phyloP scores from a whole-genome alignment of 2,329 filamentous ascomycete species.

The Thelonectria blattea region DNA sequence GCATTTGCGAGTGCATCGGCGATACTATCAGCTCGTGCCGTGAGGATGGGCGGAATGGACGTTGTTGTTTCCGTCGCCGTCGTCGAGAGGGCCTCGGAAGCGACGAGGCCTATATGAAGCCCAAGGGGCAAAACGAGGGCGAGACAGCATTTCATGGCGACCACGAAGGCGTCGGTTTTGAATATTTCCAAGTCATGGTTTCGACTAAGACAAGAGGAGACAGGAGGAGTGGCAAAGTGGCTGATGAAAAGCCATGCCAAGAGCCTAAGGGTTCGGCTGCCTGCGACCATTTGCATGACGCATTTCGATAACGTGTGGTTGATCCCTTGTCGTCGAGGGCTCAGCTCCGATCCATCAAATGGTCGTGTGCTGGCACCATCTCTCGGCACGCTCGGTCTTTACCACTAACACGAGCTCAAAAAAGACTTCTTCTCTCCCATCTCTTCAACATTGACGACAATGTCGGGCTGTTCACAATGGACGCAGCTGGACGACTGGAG shows the following conservation, averaged over 20 bases:
- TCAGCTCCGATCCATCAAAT: not conserved
- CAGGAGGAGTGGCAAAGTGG: too few species aligned
- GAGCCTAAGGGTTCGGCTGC: too few species aligned
- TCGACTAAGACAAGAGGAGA: too few species aligned
- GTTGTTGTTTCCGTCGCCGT: not conserved
- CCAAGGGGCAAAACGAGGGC: not conserved
- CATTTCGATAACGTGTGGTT: too few species aligned
- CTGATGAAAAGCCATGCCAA: too few species aligned
- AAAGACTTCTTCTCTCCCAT: too few species aligned
- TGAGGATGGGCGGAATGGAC: not conserved
- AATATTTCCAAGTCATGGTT: not conserved
- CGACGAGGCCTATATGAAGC: not conserved
- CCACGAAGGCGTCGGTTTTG: not conserved
- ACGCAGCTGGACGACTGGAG: conserved; percentile 20
- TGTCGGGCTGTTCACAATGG: conserved; percentile 8
- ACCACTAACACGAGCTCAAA: not conserved
- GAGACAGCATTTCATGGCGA: not conserved
- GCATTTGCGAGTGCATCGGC: not conserved
- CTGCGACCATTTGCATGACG: too few species aligned
- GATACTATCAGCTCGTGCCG: not conserved
- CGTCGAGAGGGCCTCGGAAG: not conserved
- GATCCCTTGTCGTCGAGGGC: too few species aligned
- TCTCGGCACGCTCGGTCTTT: too few species aligned
- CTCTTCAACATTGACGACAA: not conserved
- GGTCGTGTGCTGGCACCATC: too few species aligned